Conservation (phyloP, 1,284 basidiomycete genomes). For the Apiotrichum domesticum region DNA sequence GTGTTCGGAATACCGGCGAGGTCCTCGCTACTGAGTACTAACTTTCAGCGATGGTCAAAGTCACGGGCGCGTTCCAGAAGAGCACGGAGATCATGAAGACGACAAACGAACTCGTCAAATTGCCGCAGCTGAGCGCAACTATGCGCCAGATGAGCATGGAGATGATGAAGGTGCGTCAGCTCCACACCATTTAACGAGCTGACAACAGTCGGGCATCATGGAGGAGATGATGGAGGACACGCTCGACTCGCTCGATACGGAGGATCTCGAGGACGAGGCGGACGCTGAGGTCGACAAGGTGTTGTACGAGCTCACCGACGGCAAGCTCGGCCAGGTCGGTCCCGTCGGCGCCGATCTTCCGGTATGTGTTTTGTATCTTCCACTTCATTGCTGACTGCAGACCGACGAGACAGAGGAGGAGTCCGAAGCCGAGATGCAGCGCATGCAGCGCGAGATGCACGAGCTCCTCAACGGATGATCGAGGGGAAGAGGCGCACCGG, state of each 20-base stretch:
- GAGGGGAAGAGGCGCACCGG: no score
- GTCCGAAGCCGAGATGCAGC: constrained; percentile 74
- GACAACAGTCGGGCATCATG: constrained; percentile 73
- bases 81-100: constrained; percentile 99
- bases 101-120: constrained; percentile 81
- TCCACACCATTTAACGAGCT: background rate
- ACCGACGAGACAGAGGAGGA: constrained; percentile 67
- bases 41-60: constrained; percentile 81
- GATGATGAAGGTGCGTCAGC: constrained; percentile 78
- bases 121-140: constrained; percentile 83
- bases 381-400: background rate
- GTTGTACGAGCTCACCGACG: constrained; percentile 89
- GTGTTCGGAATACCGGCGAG: constrained; percentile 26
- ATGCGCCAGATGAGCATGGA: constrained; percentile 99
- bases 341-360: constrained; percentile 67
- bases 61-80: constrained; percentile 93
- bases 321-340: constrained; percentile 81
- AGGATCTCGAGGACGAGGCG: constrained; percentile 93
- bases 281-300: constrained; percentile 97
- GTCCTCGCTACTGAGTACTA: background rate
- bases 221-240: constrained; percentile 90
- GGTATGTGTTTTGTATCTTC: constrained; percentile 52
- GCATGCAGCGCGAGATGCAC: constrained; percentile 76
- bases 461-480: constrained; percentile 67
- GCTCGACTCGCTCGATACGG: constrained; percentile 71